A percentile compares a stretch with the other conserved stretches of the same genome.
These are phyloP conservation scores for Colletotrichum sp. DNA, from an alignment of 2,329 filamentous ascomycete genomes.

Conservation along the genomic window DNA sequence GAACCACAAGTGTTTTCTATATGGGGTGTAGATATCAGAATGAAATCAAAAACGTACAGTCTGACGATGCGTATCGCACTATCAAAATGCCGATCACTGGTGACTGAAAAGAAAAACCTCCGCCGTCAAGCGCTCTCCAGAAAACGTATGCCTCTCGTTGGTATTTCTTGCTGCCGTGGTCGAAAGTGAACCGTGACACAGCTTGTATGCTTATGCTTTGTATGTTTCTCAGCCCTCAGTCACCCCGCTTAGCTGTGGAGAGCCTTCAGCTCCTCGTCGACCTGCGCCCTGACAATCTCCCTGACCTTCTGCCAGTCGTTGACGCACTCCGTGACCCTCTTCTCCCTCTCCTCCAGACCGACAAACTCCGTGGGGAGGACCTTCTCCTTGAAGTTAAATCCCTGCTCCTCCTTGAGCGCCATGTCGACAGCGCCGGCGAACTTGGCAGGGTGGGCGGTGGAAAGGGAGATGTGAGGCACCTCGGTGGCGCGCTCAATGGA, in stretches of 20 bases:
- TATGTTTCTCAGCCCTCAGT: background rate
- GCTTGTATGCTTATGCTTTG: background rate
- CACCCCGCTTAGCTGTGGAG: background rate
- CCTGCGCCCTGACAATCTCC: constrained; percentile 76
- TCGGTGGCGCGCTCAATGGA: constrained; percentile 63
- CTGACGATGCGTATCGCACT: background rate
- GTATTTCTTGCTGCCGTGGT: background rate
- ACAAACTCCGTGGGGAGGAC: constrained; percentile 84
- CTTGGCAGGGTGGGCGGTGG: constrained; percentile 95
- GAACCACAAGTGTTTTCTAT: background rate
- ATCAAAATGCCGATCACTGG: background rate
- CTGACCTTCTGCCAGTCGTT: constrained; percentile 78
- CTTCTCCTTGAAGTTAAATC: constrained; percentile 75
- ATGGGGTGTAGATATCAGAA: background rate
- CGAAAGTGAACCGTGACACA: background rate
- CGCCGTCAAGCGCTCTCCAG: background rate
- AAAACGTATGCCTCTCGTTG: background rate
- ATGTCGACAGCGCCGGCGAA: constrained; percentile 86
- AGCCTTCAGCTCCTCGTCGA: constrained; percentile 64
- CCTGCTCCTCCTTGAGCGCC: constrained; percentile 73
- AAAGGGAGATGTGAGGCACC: constrained; percentile 80
- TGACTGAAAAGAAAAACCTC: background rate
- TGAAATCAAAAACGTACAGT: background rate
- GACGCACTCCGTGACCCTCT: constrained; percentile 71
- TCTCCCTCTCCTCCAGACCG: constrained; percentile 78